Conservation (phyloP, 2,329 filamentous ascomycete genomes). For the Talaromyces sp. region DNA sequence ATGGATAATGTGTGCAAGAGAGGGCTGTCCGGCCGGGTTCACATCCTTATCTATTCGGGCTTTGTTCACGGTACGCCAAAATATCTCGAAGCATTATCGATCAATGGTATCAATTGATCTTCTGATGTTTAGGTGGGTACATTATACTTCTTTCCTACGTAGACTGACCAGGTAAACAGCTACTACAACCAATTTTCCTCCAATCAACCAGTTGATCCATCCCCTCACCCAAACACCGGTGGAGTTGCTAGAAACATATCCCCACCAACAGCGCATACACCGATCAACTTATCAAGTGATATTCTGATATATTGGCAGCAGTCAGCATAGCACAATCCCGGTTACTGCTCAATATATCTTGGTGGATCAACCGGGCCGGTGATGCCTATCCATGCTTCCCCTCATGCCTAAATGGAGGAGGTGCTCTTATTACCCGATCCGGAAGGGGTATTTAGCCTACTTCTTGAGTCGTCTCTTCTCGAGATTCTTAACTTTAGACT, state of each 20-base stretch:
- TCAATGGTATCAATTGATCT: too few relatives aligned
- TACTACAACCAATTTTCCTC: background rate
- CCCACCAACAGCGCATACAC: background rate
- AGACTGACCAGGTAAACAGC: background rate
- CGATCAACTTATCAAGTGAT: background rate
- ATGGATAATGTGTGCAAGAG: background rate
- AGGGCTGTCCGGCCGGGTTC: background rate
- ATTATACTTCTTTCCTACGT: background rate
- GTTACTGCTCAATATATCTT: background rate
- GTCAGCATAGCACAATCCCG: background rate
- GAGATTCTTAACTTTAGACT: too few relatives aligned
- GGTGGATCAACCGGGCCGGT: conserved; percentile 13
- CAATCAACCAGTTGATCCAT: background rate
- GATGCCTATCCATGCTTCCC: conserved; percentile 2
- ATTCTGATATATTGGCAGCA: background rate
- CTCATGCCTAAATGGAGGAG: background rate
- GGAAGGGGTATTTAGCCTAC: conserved; percentile 2
- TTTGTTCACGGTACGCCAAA: background rate
- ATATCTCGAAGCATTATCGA: background rate
- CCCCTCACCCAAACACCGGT: background rate
- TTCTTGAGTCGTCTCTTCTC: background rate
- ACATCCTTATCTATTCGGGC: background rate
- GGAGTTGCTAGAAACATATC: background rate
- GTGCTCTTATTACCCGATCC: conserved; percentile 7
- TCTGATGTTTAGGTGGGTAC: background rate